These are phyloP conservation scores for Pseudopyrenochaeta lycopersici DNA, from an alignment of 2,329 filamentous ascomycete species.

Conservation along the genomic window DNA sequence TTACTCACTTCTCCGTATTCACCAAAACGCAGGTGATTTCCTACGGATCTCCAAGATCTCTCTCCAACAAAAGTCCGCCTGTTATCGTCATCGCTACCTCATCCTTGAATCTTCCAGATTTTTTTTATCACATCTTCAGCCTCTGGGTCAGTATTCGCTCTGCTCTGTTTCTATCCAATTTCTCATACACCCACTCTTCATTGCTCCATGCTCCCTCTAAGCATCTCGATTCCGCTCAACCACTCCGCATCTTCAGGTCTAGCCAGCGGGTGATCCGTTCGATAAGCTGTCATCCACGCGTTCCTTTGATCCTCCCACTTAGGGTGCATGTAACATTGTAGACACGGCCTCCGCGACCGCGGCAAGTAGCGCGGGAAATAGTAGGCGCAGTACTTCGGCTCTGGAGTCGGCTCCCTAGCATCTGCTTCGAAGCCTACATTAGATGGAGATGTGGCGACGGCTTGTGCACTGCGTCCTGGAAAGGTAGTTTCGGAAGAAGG, in stretches of 20 bases:
- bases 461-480: too few species aligned
- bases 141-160: too few species aligned
- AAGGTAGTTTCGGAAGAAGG: background rate
- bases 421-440: background rate
- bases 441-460: too few species aligned
- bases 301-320: conserved; percentile 18
- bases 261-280: conserved; percentile 21
- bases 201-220: conserved; percentile 25
- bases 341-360: conserved; percentile 29
- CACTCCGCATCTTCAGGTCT: conserved; percentile 25
- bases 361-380: conserved; percentile 28
- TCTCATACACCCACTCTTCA: too few species aligned
- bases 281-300: conserved; percentile 29
- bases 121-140: too few species aligned
- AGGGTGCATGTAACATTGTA: conserved; percentile 31
- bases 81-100: too few species aligned
- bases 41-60: too few species aligned
- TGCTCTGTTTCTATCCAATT: background rate
- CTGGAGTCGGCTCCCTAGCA: background rate
- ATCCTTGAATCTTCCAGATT: too few species aligned
- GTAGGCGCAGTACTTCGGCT: conserved; percentile 28
- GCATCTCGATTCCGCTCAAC: conserved; percentile 26
- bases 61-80: background rate
- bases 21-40: background rate
- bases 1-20: background rate